Base-by-base conservation (phyloP, 73 alveolate species). In the Urostyla sp. region DNA sequence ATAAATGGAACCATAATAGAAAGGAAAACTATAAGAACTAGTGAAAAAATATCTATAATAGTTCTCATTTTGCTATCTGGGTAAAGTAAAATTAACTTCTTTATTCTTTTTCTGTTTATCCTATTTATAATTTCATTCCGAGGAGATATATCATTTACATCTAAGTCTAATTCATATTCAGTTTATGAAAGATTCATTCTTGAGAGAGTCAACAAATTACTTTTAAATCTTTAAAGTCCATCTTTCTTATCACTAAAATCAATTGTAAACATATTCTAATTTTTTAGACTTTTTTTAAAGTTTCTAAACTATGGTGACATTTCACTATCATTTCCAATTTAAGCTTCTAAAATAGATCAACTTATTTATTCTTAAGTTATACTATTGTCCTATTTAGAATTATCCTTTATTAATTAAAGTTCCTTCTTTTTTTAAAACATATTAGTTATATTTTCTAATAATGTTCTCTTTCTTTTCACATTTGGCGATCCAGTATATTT, bases 1-100 rank as follows among this genome's bases (percentile, higher is more conserved):
- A 80, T 11, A 23, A 63, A 77, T 24, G 93, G 93, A 21, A 85
- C 54, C 30, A 76, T 67, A 32, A 57, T 55, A 51, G 74, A 53
- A n/a, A 85, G 75, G 43, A 85, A 34, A 1, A 78, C 27, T 51
- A 66, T 8, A 40, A 66, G 38, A 2, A 40, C 51, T 16, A 66
- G 44, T 4, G 80, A 66, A 1, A 40, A 18, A 18, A 36, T 61
- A 66, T 66, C 80, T 1, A 66, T 24, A 10, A 44, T n/a, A 44
- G 59, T 40, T 21, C 80, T 37, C 34, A 66, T 20, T 13, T 7
- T 10, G 2, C 63, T 8, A 21, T 66, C 80, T 5, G 80, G 80
- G 23, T 58, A 58, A 38, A 66, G 8, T 4, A 43, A 8, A 4
- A 8, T 4, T 11, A 18, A 11, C 11, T 51, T 10, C 7, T 40